Percentiles rank a stretch among this genome's conserved stretches.
Evolutionary conservation across 257 asterid genomes (phyloP).

Genomic region (Nicotiana obtusifolia): DNA sequence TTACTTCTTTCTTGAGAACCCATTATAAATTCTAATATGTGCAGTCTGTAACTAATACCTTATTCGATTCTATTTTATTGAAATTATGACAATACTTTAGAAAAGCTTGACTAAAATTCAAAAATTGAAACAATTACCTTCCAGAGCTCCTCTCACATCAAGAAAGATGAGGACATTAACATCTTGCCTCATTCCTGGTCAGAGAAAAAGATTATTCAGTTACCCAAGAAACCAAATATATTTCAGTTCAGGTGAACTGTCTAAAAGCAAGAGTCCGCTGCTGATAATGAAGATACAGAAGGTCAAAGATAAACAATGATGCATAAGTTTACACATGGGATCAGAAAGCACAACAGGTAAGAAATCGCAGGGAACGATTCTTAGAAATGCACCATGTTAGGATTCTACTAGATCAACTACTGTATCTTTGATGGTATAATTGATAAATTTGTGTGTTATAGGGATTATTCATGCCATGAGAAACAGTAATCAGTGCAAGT

Average conservation of each 20-base stretch:
- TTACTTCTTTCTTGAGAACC: neutral
- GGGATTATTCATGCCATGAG: neutral
- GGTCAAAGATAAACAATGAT: neutral
- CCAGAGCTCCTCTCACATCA: constrained; percentile 76
- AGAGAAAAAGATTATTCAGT: neutral
- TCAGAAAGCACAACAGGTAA: neutral
- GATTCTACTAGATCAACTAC: neutral
- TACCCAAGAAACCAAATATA: neutral
- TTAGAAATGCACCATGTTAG: neutral
- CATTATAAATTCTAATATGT: neutral
- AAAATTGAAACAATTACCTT: constrained; percentile 44
- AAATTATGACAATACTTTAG: neutral
- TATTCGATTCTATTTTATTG: neutral
- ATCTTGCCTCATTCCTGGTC: constrained; percentile 79
- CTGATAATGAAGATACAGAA: neutral
- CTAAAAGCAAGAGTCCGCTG: neutral
- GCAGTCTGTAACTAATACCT: too few species aligned
- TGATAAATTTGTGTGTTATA: neutral
- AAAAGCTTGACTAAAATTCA: neutral
- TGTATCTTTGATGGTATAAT: neutral
- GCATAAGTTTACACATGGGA: neutral
- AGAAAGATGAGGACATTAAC: constrained; percentile 68
- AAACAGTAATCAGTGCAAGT: neutral
- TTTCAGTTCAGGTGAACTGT: neutral
- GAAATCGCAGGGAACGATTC: neutral